Evolutionary conservation across 1,284 basidiomycete species (phyloP), one percentile per base, ranked within the genome.

Genomic region (Leccinum angustisporum): DNA sequence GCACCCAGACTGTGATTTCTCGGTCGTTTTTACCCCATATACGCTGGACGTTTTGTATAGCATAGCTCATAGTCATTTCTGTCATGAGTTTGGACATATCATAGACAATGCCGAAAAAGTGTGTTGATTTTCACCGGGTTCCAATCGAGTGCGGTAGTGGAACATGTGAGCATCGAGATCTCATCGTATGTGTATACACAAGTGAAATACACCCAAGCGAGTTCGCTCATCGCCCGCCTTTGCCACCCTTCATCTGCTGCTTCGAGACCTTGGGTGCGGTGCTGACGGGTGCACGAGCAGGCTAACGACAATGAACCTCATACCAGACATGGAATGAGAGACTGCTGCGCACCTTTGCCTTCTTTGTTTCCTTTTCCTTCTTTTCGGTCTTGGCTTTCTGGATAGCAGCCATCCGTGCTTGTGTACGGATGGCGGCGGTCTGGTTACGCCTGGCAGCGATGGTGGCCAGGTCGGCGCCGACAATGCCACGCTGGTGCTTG

Each of bases 401-500:
- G 76, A 97, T 94, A 70, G 95, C 95, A 59, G 88, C 85, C 68
- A 91, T 78, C 70, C 95, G 87, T 72, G 88, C 87, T 72, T 94
- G 91, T 65, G 84, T 82, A 70, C 97, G 90, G 67, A 92, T 87
- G 74, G 92, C 90, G 65, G 92, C 86, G 71, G 94, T 94, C 82
- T 96, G 93, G 80, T 92, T 94, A 71, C 96, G 88, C 83, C 87
- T 92, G 68, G 95, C 95, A 65, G 90, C 85, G 78, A 99, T 98
- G 72, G 92, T 79, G 64, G 90, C 86, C 67, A 98, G 86, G 79
- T 97, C 95, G 68, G 95, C 94, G 81, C 97, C 97, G 73, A 97
- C 95, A 77, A 99, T 95, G 68, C 97, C 97, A 78, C 97, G 94
- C 83, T 97, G 91, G 85, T 95, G 91, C 86, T 99, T 99, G 76